Evolutionary conservation across 176 grass and related monocot species (phyloP), one percentile per base, ranked within the genome.

Genomic region (Eragrostis curvula): DNA sequence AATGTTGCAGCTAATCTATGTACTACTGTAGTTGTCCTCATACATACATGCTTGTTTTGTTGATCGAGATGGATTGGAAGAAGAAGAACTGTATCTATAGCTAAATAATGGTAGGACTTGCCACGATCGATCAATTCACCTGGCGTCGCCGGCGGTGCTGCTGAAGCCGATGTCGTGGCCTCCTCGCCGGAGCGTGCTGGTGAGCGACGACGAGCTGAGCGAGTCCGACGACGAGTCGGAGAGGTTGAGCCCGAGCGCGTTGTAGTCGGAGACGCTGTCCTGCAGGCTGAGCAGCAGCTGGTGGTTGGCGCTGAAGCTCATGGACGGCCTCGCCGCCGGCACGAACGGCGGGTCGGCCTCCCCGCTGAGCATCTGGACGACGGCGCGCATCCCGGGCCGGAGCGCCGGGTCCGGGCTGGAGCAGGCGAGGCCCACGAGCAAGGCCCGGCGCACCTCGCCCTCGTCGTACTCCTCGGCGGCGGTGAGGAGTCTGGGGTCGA

Each of bases 211-310:
- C 0, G 83, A 87, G 83, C 89, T 89, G 6, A 88, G 62, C 16
- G 91, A 96, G 52, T 84, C 92, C 6, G 68, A 79, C 12, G 90
- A 91, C 2, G 86, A 93, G 23, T 67, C 50, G 11, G 89, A 78
- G 18, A 80, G 65, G 68, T 93, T 88, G 4, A 99, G 80, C 5
- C 83, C 93, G 57, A 99, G 85, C 28, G 93, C 93, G 61, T 96
- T 94, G 87, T 88, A 99, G 75, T 99, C 96, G 2, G 96, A 99
- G 68, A 96, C 89, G 84, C 96, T 96, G 62, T 99, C 96, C 84
- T 99, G 96, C 40, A 99, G 87, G 75, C 85, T 92, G 0, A 96
- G 85, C 72, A 99, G 80, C 11, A 99, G 85, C 27, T 93, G 93
- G 74, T 93, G 93, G 58, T 96, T 99, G 16, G 91, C 83, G 80